Base-by-base conservation (phyloP, 805 yeast genomes). In the Zygosaccharomyces bisporus region DNA sequence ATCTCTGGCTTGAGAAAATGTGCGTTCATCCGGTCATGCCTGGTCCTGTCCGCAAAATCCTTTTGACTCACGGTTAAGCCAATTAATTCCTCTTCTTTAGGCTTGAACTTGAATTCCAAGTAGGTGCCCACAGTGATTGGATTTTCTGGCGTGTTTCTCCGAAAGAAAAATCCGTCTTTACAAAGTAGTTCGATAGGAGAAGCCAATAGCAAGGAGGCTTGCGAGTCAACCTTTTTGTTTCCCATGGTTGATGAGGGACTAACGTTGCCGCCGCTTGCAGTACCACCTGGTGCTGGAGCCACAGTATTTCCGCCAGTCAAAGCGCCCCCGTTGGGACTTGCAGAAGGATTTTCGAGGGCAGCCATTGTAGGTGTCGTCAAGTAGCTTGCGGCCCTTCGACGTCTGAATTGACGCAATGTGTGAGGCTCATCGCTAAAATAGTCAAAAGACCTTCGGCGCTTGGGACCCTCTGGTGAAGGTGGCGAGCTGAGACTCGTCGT, bases 121-220 rank as follows among this genome's bases (percentile, higher is more conserved):
- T 63, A 64, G 3, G 51, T 44, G 4, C 67, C 67, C 6, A 61
- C 56, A 2, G 64, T 55, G 10, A 64, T 62, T 24, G 68, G 66
- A 3, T 43, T 47, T 19, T 52, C 43, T 10, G 63, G 60, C 12
- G 44, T 49, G 36, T 55, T 51, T 30, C 59, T 54, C 2, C 53
- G 53, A 41, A 61, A 64, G 43, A 63, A 64, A 32, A 59, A 58
- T 1, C 67, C 68, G 35, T 57, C 61, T 13, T 53, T 55, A 37
- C 66, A 61, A 7, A 59, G 46, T 14, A 64, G 49, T 46, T 63
- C 66, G 10, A 64, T 57, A 6, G 66, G 63, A 3, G 63, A 53
- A 4, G 56, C 60, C 30, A 56, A 34, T 21, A 57, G 39, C 29
- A 58, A 31, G 1, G 60, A 52, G 3, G 54, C 40, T 40, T 49